Evolutionary conservation across 805 yeast genomes (phyloP).

Genomic region (Wickerhamomyces hampshirensis): DNA sequence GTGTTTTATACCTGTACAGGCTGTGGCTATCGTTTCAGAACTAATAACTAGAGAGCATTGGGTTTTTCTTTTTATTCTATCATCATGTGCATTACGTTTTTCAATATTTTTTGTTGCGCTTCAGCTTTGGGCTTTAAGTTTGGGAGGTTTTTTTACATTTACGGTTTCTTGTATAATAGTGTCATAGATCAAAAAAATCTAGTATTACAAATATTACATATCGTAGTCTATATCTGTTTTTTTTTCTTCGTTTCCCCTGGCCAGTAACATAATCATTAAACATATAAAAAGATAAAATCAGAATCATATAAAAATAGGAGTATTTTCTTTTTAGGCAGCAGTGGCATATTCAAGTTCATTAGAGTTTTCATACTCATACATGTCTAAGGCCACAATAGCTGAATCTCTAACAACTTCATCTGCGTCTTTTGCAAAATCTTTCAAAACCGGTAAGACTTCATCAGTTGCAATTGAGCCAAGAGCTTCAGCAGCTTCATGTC

Average conservation of each 20-base stretch:
- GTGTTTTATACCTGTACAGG: constrained; percentile 94
- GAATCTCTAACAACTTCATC: constrained; percentile 94
- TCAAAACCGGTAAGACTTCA: constrained; percentile 86
- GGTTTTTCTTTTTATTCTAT: not conserved
- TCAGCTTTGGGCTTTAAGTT: no score
- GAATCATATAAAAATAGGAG: not conserved
- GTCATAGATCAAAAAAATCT: no score
- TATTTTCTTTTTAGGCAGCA: constrained; percentile 13
- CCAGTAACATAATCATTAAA: constrained; percentile 3
- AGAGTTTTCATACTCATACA: constrained; percentile 94
- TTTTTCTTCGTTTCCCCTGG: not conserved
- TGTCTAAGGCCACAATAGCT: constrained; percentile 95
- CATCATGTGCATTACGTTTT: not conserved
- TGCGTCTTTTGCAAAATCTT: constrained; percentile 70
- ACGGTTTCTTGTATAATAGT: no score
- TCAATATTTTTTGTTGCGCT: not conserved
- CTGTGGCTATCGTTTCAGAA: constrained; percentile 91
- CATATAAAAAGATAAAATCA: constrained; percentile 2
- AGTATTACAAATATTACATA: no score
- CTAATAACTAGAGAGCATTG: constrained; percentile 60
- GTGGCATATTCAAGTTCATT: constrained; percentile 69
- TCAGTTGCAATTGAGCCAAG: constrained; percentile 95
- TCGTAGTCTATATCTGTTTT: no score
- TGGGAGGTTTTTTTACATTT: no score
- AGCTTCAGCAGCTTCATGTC: constrained; percentile 99